phyloP scores from a whole-genome alignment of 176 grass and related monocot species.

The Poa annua region DNA sequence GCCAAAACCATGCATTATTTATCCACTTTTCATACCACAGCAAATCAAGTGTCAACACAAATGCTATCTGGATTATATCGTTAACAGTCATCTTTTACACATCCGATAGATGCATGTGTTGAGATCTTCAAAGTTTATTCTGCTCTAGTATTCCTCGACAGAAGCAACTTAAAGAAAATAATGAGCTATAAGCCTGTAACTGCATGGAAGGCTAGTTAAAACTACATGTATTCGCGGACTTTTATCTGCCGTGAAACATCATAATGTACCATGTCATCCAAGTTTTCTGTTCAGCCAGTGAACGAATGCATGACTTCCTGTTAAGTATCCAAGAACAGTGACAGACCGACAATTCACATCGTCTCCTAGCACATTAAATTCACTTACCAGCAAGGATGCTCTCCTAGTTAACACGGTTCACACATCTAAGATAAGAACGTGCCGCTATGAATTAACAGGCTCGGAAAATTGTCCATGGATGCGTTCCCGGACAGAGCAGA shows the following conservation, averaged over 20 bases:
- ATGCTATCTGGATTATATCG: no score
- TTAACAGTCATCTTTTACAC: background rate
- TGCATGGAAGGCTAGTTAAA: background rate
- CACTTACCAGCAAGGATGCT: background rate
- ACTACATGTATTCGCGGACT: background rate
- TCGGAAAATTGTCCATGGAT: background rate
- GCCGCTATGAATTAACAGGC: background rate
- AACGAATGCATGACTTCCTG: background rate
- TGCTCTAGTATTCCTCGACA: background rate
- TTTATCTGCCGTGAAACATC: conserved; percentile 12
- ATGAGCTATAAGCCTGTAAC: background rate
- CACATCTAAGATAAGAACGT: background rate
- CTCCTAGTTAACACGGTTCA: background rate
- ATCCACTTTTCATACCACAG: background rate
- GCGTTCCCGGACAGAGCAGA: background rate
- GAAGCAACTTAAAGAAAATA: background rate
- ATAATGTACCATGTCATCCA: background rate
- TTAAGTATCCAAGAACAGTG: background rate
- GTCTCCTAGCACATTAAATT: background rate
- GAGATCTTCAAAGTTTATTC: background rate
- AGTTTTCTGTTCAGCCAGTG: background rate
- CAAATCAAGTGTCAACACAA: background rate
- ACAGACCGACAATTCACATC: background rate
- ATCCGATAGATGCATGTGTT: background rate
- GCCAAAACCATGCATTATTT: background rate